Evolutionary conservation across 2,329 filamentous ascomycete species (phyloP).

Genomic region (Colletotrichum sp.): DNA sequence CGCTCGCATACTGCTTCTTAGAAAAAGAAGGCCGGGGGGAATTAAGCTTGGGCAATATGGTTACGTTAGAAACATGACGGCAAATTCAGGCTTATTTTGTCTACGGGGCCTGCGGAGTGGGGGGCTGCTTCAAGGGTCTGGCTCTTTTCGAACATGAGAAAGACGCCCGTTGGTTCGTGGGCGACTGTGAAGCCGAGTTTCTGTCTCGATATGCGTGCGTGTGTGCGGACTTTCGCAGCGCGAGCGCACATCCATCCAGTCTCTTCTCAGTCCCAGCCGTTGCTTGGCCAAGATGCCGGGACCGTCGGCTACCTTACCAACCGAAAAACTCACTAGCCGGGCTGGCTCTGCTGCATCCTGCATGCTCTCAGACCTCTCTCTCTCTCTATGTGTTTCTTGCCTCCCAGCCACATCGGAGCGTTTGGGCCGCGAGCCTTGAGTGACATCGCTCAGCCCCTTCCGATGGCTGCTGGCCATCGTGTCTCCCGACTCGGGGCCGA

Average conservation of each 20-base stretch:
- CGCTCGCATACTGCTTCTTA: background rate
- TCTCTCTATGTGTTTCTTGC: background rate
- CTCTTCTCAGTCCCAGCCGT: background rate
- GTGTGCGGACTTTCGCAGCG: background rate
- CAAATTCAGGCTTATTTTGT: background rate
- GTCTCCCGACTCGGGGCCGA: background rate
- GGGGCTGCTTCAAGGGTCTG: background rate
- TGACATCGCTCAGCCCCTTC: background rate
- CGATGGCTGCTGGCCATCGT: background rate
- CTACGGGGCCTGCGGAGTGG: background rate
- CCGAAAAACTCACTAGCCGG: background rate
- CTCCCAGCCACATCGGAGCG: background rate
- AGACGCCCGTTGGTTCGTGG: background rate
- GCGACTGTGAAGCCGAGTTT: background rate
- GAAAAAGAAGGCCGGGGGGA: background rate
- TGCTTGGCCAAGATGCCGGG: background rate
- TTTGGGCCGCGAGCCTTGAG: background rate
- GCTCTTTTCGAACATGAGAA: background rate
- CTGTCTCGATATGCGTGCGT: background rate
- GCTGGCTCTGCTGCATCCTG: background rate
- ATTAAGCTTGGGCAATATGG: conserved; percentile 11
- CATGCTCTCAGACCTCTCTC: background rate
- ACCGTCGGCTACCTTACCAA: background rate
- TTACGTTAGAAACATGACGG: background rate
- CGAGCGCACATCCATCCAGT: background rate